Evolutionary conservation across 257 asterid species (phyloP).

Genomic region (Solanum virginianum): DNA sequence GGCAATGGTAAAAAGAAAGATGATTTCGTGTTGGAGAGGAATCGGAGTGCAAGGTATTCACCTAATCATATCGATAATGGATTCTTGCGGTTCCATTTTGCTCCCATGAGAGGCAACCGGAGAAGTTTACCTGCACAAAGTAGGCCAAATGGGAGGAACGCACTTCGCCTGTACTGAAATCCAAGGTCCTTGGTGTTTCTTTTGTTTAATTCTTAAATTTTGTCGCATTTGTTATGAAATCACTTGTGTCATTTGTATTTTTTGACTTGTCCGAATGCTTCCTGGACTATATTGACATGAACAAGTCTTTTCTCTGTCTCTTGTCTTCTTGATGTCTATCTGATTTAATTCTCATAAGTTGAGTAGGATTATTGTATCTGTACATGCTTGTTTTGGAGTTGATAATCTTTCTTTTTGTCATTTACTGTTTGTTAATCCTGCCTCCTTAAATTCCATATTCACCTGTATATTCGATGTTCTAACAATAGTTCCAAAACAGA

Average conservation of each 20-base stretch:
- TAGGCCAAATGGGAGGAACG: slow-evolving; percentile 52
- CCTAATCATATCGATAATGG: slow-evolving; percentile 49
- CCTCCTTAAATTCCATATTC: not conserved
- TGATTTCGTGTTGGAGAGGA: slow-evolving; percentile 39
- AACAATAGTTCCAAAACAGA: not conserved
- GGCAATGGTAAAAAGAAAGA: slow-evolving; percentile 28
- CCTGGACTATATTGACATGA: slow-evolving; percentile 16
- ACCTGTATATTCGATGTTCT: not conserved
- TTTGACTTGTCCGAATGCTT: slow-evolving; percentile 18
- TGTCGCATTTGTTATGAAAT: slow-evolving; percentile 30
- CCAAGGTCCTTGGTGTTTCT: slow-evolving; percentile 26
- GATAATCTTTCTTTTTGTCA: not conserved
- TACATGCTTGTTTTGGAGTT: not conserved
- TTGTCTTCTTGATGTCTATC: not conserved
- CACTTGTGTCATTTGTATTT: slow-evolving; percentile 10
- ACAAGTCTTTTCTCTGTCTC: not conserved
- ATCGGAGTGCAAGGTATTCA: slow-evolving; percentile 50
- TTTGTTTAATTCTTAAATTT: slow-evolving; percentile 1
- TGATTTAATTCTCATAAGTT: not conserved
- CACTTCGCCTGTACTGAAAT: slow-evolving; percentile 45
- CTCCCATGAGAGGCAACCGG: slow-evolving; percentile 51
- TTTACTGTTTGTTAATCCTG: not conserved
- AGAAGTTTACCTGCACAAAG: slow-evolving; percentile 43
- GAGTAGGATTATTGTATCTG: not conserved
- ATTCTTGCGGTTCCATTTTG: slow-evolving; percentile 46